Percentiles rank a stretch among this genome's conserved stretches.
These are phyloP conservation scores for Paxillus ammoniavirescens DNA, from an alignment of 768 basidiomycete genomes.

Conservation along the genomic window DNA sequence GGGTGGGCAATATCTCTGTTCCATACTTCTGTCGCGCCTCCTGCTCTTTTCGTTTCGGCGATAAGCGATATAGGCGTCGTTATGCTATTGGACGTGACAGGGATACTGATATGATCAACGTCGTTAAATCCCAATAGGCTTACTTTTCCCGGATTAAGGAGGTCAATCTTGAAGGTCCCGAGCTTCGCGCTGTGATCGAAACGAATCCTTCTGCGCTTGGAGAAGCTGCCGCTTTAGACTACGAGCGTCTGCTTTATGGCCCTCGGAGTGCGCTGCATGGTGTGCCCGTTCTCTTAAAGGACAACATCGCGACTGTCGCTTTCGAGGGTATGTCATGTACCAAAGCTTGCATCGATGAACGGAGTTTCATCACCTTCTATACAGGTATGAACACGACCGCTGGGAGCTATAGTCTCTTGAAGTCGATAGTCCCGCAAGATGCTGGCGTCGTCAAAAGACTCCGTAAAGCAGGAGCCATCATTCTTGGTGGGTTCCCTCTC, in stretches of 20 bases:
- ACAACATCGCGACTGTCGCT: conserved; percentile 32
- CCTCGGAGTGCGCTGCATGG: conserved; percentile 36
- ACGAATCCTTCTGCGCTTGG: conserved; percentile 37
- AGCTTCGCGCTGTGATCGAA: conserved; percentile 40
- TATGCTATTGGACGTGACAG: not conserved
- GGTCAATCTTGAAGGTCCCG: conserved; percentile 39
- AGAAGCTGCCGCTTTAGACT: conserved; percentile 35
- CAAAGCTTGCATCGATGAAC: too few species aligned
- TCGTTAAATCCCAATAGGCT: conserved; percentile 25
- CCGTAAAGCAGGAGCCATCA: conserved; percentile 34
- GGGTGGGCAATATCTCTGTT: not conserved
- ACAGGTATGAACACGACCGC: conserved; percentile 42
- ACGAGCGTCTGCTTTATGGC: conserved; percentile 28
- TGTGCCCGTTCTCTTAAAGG: conserved; percentile 38
- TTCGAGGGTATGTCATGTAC: conserved; percentile 18
- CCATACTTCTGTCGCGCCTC: not conserved
- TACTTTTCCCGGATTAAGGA: conserved; percentile 43
- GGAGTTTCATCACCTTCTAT: not conserved
- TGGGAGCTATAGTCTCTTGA: conserved; percentile 36
- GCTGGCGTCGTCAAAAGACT: conserved; percentile 33
- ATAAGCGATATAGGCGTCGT: not conserved
- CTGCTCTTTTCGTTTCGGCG: not conserved
- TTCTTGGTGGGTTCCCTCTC: conserved; percentile 21
- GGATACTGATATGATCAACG: not conserved
- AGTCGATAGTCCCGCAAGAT: conserved; percentile 34